phyloP scores from a whole-genome alignment of 202 grass and related monocot genomes.

The Cymbopogon flexuosus region DNA sequence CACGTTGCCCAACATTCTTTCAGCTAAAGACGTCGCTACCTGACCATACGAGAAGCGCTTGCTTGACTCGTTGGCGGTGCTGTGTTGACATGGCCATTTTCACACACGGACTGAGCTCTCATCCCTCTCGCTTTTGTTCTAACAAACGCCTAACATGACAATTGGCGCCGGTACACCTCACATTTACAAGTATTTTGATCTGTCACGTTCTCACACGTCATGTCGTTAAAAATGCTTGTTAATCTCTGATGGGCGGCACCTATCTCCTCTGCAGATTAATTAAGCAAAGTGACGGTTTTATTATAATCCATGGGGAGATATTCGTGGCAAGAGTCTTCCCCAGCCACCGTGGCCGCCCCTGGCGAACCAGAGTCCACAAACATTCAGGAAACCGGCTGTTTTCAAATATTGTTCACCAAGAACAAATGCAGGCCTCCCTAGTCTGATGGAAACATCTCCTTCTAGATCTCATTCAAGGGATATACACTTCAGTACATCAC shows the following conservation, averaged over 20 bases:
- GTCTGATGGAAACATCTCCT: not conserved
- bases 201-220: conserved; percentile 30
- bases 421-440: conserved; percentile 9
- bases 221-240: not conserved
- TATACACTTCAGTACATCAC: not conserved
- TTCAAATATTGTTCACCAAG: not conserved
- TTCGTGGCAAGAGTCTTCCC: not conserved
- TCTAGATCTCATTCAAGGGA: not conserved
- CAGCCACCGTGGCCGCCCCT: not conserved
- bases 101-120: conserved; percentile 19
- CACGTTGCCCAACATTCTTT: conserved; percentile 11
- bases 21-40: conserved; percentile 1
- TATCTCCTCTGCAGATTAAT: not conserved
- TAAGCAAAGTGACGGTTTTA: conserved; percentile 19
- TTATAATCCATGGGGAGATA: not conserved
- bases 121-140: not conserved
- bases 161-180: not conserved
- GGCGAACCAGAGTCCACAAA: not conserved
- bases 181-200: not conserved
- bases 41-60: not conserved
- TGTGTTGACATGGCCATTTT: conserved; percentile 10
- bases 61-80: not conserved
- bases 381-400: not conserved
- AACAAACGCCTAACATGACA: conserved; percentile 26
- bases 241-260: conserved; percentile 18